These are phyloP conservation scores for Tolypocladium pustulatum DNA, from an alignment of 2,329 filamentous ascomycete genomes.

Conservation along the genomic window DNA sequence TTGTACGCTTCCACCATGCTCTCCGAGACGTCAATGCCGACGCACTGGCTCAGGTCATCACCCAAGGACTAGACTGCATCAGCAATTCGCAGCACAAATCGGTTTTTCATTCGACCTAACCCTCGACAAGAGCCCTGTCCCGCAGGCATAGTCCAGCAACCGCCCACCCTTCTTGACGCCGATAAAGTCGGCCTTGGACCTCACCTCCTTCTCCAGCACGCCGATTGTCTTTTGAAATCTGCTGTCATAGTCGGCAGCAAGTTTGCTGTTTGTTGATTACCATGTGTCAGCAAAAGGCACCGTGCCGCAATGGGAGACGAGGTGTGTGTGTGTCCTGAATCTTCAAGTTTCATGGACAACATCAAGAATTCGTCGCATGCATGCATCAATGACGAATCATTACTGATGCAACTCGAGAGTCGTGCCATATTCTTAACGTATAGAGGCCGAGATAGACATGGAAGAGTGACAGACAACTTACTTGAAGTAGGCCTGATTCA, in stretches of 20 bases:
- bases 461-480: conserved; percentile 14
- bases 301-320: background rate
- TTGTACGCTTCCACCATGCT: conserved; percentile 64
- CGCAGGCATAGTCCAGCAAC: conserved; percentile 68
- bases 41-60: conserved; percentile 35
- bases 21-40: conserved; percentile 61
- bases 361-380: no score
- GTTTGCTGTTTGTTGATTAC: conserved; percentile 12
- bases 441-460: no score
- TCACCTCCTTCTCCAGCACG: conserved; percentile 44
- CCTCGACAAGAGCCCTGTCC: conserved; percentile 55
- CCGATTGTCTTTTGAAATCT: conserved; percentile 43
- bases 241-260: conserved; percentile 29
- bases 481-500: conserved; percentile 33
- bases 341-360: background rate
- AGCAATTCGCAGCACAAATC: no score
- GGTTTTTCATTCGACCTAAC: conserved; percentile 27
- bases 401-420: no score
- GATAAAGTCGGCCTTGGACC: conserved; percentile 46
- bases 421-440: background rate
- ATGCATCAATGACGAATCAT: background rate
- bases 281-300: background rate
- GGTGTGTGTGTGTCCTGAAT: background rate
- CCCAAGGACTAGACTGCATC: conserved; percentile 10
- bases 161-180: conserved; percentile 39